A percentile compares a stretch with the other conserved stretches of the same genome.
Evolutionary conservation across 2,329 filamentous ascomycete genomes (phyloP).

Genomic region (Diatrype stigma): DNA sequence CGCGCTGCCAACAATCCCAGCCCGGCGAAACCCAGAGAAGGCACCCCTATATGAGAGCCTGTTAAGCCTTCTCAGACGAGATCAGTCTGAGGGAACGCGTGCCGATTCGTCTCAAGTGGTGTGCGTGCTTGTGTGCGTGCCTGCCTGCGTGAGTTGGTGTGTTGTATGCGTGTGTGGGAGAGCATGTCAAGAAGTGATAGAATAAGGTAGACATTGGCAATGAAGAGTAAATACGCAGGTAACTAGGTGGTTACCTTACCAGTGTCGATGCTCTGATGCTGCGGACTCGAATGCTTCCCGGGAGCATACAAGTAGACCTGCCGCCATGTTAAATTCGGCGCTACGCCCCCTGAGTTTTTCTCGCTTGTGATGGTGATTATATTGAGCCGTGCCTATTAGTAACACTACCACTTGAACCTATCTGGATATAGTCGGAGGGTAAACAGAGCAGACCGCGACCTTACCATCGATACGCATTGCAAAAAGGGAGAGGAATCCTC

Average conservation of each 20-base stretch:
- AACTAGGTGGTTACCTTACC: not conserved
- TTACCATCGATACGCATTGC: not conserved
- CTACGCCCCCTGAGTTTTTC: not conserved
- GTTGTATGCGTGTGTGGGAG: not conserved
- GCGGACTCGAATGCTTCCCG: not conserved
- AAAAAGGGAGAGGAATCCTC: not conserved
- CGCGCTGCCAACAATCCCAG: not conserved
- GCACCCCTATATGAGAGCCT: not conserved
- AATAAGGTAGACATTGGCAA: not conserved
- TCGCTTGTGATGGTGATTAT: not conserved
- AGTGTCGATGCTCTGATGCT: not conserved
- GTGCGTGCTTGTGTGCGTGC: too few relatives aligned
- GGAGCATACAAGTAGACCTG: not conserved
- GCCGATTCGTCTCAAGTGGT: not conserved
- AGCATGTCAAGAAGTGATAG: not conserved
- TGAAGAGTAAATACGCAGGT: too few relatives aligned
- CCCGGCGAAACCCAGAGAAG: too few relatives aligned
- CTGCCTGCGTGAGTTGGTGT: too few relatives aligned
- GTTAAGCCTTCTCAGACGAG: not conserved
- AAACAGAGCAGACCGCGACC: not conserved
- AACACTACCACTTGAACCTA: not conserved
- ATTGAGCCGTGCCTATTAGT: not conserved
- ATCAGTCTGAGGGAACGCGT: not conserved
- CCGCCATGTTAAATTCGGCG: not conserved
- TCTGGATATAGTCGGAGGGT: too few relatives aligned